These are phyloP conservation scores for Colletotrichum lupini DNA, from an alignment of 2,329 filamentous ascomycete species.

Conservation along the genomic window DNA sequence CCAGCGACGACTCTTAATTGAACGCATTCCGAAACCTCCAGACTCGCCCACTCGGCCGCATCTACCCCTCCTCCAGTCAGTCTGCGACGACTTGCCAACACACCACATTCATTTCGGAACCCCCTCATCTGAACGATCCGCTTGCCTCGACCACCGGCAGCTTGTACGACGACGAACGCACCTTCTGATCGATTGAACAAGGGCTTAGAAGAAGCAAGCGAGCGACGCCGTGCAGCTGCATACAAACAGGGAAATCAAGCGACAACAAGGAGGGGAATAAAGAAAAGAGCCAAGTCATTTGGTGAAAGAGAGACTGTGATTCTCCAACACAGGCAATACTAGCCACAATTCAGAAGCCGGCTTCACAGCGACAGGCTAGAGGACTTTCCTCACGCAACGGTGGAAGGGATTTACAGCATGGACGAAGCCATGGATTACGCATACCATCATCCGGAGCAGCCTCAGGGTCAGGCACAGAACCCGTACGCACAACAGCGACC, in stretches of 20 bases:
- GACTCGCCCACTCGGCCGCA: constrained; percentile 2
- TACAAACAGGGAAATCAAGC: not conserved
- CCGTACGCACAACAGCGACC: constrained; percentile 20
- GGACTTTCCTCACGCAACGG: not conserved
- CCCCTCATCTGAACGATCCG: not conserved
- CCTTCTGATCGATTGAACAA: not conserved
- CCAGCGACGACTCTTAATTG: constrained; percentile 5
- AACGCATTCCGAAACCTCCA: constrained; percentile 3
- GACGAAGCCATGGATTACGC: constrained; percentile 33
- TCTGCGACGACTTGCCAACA: constrained; percentile 13
- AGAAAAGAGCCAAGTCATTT: not conserved
- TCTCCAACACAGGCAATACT: not conserved
- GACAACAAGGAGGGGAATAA: not conserved
- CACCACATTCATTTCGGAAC: not conserved
- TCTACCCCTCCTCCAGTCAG: constrained; percentile 1
- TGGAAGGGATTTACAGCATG: constrained; percentile 5
- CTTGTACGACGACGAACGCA: not conserved
- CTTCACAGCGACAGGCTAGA: not conserved
- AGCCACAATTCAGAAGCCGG: not conserved
- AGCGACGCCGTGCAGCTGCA: constrained; percentile 17
- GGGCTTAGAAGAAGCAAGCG: constrained; percentile 7
- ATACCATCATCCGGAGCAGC: constrained; percentile 25
- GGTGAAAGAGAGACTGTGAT: not conserved
- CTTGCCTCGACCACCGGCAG: constrained; percentile 4
- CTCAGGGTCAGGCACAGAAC: constrained; percentile 18